phyloP scores from a whole-genome alignment of 2,329 filamentous ascomycete species.

The Trichoderma brevicompactum region DNA sequence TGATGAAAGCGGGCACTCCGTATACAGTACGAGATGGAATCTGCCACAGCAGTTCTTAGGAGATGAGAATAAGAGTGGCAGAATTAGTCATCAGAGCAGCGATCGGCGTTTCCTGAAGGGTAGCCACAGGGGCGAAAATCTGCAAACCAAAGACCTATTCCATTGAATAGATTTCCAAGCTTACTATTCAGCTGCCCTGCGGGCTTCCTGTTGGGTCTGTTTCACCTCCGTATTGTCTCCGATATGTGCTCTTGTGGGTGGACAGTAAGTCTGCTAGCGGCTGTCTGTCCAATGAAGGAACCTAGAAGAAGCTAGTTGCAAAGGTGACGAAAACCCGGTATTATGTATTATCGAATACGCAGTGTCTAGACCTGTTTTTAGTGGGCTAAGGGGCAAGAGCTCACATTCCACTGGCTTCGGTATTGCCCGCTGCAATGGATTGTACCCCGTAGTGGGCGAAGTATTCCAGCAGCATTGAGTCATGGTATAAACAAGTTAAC shows the following conservation, averaged over 20 bases:
- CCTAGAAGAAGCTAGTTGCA: not conserved
- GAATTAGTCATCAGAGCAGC: conserved; percentile 1
- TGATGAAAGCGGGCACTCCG: too few species aligned
- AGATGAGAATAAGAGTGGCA: not conserved
- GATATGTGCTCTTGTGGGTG: not conserved
- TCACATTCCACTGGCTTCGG: not conserved
- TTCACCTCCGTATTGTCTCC: too few species aligned
- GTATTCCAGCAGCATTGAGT: not conserved
- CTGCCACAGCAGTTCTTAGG: not conserved
- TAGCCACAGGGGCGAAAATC: not conserved
- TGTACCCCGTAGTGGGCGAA: not conserved
- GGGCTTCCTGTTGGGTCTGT: not conserved
- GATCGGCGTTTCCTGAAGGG: not conserved
- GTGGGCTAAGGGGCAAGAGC: not conserved
- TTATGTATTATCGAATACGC: not conserved
- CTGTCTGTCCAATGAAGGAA: not conserved
- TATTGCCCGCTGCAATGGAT: not conserved
- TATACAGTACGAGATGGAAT: not conserved
- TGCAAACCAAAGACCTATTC: not conserved
- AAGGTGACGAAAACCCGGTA: not conserved
- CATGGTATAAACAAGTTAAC: conserved; percentile 2
- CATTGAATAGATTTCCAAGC: not conserved
- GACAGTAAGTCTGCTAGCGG: not conserved
- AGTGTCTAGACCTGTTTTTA: not conserved
- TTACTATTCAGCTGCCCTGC: not conserved